These are phyloP conservation scores for Aspergillus persii DNA, from an alignment of 2,329 filamentous ascomycete species.

Conservation along the genomic window DNA sequence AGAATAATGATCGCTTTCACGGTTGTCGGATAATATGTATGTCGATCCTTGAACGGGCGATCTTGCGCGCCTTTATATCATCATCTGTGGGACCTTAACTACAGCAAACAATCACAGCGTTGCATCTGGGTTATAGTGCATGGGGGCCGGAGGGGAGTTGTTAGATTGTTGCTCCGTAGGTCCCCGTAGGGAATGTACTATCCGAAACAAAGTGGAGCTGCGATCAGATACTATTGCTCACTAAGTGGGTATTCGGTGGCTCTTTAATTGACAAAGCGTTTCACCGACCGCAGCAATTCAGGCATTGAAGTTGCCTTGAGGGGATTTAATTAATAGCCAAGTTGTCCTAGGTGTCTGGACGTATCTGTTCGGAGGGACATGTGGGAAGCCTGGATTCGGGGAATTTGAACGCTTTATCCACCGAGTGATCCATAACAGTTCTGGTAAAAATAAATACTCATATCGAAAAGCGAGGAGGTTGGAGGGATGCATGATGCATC, in stretches of 20 bases:
- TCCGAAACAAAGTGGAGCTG: neutral
- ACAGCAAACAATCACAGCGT: neutral
- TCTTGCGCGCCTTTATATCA: neutral
- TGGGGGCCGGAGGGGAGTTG: neutral
- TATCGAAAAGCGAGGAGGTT: neutral
- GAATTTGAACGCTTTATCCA: no score
- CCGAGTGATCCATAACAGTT: no score
- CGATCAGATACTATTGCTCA: neutral
- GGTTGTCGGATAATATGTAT: neutral
- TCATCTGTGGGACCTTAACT: neutral
- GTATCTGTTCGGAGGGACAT: no score
- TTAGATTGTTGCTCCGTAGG: no score
- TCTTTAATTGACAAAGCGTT: no score
- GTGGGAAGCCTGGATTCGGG: no score
- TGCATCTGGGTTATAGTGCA: neutral
- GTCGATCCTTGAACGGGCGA: neutral
- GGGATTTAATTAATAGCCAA: no score
- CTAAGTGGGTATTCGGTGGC: neutral
- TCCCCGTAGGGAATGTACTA: neutral
- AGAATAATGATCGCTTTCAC: no score
- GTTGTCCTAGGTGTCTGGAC: no score
- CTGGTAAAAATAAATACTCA: neutral
- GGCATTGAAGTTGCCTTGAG: no score
- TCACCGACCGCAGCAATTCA: no score
- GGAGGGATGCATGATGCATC: neutral